phyloP scores from a whole-genome alignment of 2,329 filamentous ascomycete species.

The Uncinocarpus reesii region DNA sequence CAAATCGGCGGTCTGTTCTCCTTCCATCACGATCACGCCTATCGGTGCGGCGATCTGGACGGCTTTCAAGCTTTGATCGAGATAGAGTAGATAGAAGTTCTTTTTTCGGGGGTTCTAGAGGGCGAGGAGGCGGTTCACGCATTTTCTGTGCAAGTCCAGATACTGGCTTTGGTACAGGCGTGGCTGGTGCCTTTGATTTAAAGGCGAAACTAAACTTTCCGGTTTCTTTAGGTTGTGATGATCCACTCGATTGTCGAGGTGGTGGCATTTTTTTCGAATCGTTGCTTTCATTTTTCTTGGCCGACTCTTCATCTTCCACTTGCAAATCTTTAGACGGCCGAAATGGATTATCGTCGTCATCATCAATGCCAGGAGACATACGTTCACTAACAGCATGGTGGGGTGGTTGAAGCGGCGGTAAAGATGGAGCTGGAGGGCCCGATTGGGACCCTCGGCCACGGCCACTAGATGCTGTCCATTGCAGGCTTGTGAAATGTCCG shows the following conservation, averaged over 20 bases:
- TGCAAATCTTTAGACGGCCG: conserved; percentile 55
- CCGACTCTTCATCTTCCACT: conserved; percentile 51
- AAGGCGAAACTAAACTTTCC: conserved; percentile 90
- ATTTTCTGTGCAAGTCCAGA: conserved; percentile 41
- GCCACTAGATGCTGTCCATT: conserved; percentile 56
- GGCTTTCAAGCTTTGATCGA: conserved; percentile 33
- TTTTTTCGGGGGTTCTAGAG: conserved; percentile 30
- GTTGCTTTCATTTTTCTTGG: conserved; percentile 32
- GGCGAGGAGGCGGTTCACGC: conserved; percentile 35
- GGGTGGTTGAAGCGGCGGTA: conserved; percentile 24
- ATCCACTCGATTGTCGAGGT: conserved; percentile 44
- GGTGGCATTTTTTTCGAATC: conserved; percentile 45
- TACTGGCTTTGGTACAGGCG: conserved; percentile 43
- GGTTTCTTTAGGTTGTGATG: conserved; percentile 43
- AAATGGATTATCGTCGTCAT: conserved; percentile 53
- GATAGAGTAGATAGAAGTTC: conserved; percentile 29
- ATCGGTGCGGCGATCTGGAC: conserved; percentile 36
- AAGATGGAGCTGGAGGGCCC: conserved; percentile 25
- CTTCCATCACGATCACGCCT: conserved; percentile 29
- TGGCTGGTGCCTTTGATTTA: conserved; percentile 61
- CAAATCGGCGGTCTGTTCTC: conserved; percentile 34
- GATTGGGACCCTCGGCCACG: conserved; percentile 41
- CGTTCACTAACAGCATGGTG: conserved; percentile 26
- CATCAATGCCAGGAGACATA: conserved; percentile 34
- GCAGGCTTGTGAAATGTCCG: conserved; percentile 55